A percentile compares a stretch with the other conserved stretches of the same genome.
These are phyloP conservation scores for Aspergillus baeticus DNA, from an alignment of 495 filamentous ascomycete species.

Conservation along the genomic window DNA sequence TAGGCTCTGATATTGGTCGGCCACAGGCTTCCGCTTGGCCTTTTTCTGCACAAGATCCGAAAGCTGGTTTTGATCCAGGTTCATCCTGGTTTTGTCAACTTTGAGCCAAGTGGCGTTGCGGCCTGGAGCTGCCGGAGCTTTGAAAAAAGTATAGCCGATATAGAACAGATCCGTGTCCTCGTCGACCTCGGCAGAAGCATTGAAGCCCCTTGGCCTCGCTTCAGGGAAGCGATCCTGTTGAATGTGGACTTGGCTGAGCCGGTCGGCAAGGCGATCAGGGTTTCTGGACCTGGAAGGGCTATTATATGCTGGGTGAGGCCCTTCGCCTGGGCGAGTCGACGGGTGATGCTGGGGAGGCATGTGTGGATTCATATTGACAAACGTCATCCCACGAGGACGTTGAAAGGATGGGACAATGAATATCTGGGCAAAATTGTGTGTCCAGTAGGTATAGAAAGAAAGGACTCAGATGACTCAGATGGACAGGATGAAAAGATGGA, in stretches of 20 bases:
- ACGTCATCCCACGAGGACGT: conserved; percentile 8
- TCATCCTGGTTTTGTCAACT: conserved; percentile 29
- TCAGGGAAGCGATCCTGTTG: conserved; percentile 6
- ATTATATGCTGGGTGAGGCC: conserved; percentile 11
- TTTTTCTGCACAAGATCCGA: conserved; percentile 30
- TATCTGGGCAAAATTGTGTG: not conserved
- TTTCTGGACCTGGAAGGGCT: conserved; percentile 4
- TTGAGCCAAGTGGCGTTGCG: conserved; percentile 31
- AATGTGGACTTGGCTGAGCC: conserved; percentile 20
- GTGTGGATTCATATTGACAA: conserved; percentile 17
- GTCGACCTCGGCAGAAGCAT: conserved; percentile 1
- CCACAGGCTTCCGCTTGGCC: conserved; percentile 26
- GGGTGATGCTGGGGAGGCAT: conserved; percentile 16
- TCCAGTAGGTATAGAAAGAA: not conserved
- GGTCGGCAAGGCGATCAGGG: conserved; percentile 14
- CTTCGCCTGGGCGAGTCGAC: conserved; percentile 12
- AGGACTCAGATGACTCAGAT: not conserved
- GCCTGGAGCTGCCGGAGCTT: conserved; percentile 29
- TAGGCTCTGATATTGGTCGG: conserved; percentile 33
- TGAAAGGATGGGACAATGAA: not conserved
- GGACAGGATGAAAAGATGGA: not conserved
- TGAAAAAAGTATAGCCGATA: conserved; percentile 36
- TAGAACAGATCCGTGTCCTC: conserved; percentile 17
- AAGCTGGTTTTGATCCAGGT: conserved; percentile 29
- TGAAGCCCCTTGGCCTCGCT: conserved; percentile 1